Base-by-base conservation (phyloP, 169 alveolate species). In the Cryptosporidium parvum region DNA sequence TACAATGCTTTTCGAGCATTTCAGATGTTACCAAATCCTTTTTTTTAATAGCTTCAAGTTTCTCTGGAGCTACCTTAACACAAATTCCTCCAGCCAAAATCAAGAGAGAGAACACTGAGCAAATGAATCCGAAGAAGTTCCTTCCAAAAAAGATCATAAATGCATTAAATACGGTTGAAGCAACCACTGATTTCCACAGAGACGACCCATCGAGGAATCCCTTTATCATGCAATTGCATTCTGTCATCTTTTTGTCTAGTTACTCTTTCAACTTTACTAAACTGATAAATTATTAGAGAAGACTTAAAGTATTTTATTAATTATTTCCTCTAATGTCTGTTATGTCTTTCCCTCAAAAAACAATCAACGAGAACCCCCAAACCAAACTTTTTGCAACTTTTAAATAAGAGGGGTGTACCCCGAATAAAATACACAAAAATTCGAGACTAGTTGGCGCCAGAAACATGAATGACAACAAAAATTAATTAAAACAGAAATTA, bases 111-210 rank as follows among this genome's bases (percentile, higher is more conserved):
- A 80, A 45, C 23, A 59, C 44, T 31, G 89, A 80, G 51, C 89
- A 80, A 44, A 51, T 16, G 44, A 80, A 65, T 26, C 89, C 89
- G 62, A 80, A 80, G 52, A 80, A 80, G 8, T 26, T 44, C 10
- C 68, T 80, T 14, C 89, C 89, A 80, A 80, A 80, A 42, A 80
- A 80, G 7, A 80, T 42, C 69, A 80, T 80, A 29, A 59, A 80
- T 8, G 65, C 31, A 21, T 80, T 80, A 67, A 80, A 80, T 42
- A 65, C n/a, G 31, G 89, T 65, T 18, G 75, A 62, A 26, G 75
- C 89, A 42, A 59, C 75, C 2, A 65, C 89, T 35, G 89, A 80
- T 67, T 80, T 80, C 89, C 89, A 80, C 31, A 80, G 31, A 39
- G 89, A 80, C 21, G 73, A 37, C 7, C 89, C 89, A 80, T 65